These are phyloP conservation scores for Neurospora cerealis DNA, from an alignment of 495 filamentous ascomycete genomes.

Conservation along the genomic window DNA sequence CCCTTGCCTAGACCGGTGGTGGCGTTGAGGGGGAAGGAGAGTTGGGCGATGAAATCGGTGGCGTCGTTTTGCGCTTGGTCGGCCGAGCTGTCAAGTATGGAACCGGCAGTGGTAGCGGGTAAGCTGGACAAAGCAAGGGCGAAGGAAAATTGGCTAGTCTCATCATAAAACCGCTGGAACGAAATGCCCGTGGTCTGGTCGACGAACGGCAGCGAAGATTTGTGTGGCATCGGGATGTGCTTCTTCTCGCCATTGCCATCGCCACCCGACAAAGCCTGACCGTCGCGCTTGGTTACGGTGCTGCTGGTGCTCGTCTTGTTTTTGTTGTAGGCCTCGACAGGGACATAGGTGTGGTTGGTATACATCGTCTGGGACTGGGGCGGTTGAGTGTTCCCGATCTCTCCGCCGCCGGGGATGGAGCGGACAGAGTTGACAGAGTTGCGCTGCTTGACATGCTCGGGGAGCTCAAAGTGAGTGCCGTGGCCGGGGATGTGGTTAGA, in stretches of 20 bases:
- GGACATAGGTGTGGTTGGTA: background rate
- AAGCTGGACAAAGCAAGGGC: conserved; percentile 15
- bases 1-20: conserved; percentile 1
- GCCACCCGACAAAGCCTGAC: background rate
- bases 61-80: background rate
- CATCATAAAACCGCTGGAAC: conserved; percentile 23
- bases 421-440: background rate
- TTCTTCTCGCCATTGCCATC: background rate
- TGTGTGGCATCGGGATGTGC: background rate
- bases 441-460: background rate
- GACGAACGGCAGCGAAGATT: conserved; percentile 1
- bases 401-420: background rate
- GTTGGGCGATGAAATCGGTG: conserved; percentile 17
- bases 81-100: no score
- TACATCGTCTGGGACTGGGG: background rate
- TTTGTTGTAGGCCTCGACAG: background rate
- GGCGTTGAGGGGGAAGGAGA: conserved; percentile 10
- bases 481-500: background rate
- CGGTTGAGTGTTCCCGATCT: background rate
- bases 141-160: conserved; percentile 13
- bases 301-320: background rate
- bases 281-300: background rate
- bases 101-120: no score
- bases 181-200: conserved; percentile 17
- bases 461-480: background rate